Base-by-base conservation (phyloP, 805 yeast species). In the Pichia cephalocereana region DNA sequence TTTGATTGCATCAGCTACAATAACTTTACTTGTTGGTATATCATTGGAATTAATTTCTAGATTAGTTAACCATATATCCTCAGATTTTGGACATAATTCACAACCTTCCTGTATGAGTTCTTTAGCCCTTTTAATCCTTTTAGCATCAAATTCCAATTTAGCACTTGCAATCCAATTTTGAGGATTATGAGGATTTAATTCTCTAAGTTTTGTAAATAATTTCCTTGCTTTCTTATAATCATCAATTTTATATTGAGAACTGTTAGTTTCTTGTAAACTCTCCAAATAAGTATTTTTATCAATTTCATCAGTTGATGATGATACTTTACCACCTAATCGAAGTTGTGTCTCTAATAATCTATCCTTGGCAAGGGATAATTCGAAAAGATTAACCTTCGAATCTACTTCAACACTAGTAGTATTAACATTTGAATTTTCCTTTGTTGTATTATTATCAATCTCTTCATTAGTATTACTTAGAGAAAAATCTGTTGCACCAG, bases 81-180 rank as follows among this genome's bases (percentile, higher is more conserved):
- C 95, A 54, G 71, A 77, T 38, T 67, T 68, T 0, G 89, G 86
- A 54, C 90, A 79, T 40, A 69, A 68, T 6, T 67, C 69, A 57
- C 96, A 85, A 2, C 96, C 99, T 59, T 86, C 79, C n/a, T 70
- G 70, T 8, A 89, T 82, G 15, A 85, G 52, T 23, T 65, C 65
- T 46, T 75, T 74, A 0, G 98, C 96, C 14, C 64, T 64, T 6
- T 66, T 66, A 46, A 70, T 69, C 45, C 79, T 80, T 41, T 72
- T 72, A 1, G 82, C 83, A 41, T 73, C 75, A 54, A 78, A 83
- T 59, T 91, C 98, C 10, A 88, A 61, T 43, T 87, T 66, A 0
- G 96, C 95, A 43, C 88, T 77, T 0, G 95, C 87, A 23, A 91
- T 84, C 96, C 96, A 91, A 6, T 84, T 86, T 43, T 77, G 76